A percentile compares a stretch with the other conserved stretches of the same genome.
Evolutionary conservation across 345 rosid species (phyloP).

Genomic region (Camelina neglecta): DNA sequence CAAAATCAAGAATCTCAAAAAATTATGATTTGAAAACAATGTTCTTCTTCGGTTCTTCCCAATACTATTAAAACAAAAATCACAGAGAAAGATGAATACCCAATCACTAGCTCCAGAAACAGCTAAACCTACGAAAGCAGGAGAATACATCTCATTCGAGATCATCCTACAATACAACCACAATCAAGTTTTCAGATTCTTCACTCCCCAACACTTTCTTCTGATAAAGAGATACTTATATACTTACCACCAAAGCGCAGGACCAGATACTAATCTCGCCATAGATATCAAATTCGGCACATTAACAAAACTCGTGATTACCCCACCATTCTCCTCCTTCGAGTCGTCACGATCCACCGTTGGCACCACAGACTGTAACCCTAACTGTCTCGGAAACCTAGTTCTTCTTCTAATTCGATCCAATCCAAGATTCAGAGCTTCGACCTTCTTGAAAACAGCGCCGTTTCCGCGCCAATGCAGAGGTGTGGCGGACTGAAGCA

Average conservation of each 20-base stretch:
- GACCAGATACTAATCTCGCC: slow-evolving; percentile 82
- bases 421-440: slow-evolving; percentile 54
- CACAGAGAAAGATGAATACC: slow-evolving; percentile 49
- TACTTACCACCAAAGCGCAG: slow-evolving; percentile 83
- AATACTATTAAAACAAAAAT: neutral
- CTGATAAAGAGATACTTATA: neutral
- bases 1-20: slow-evolving; percentile 24
- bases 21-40: slow-evolving; percentile 9
- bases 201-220: neutral
- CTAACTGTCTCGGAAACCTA: slow-evolving; percentile 45
- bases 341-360: slow-evolving; percentile 30
- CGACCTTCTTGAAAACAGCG: slow-evolving; percentile 56
- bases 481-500: slow-evolving; percentile 81
- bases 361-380: slow-evolving; percentile 33
- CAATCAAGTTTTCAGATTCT: slow-evolving; percentile 18
- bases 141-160: slow-evolving; percentile 71
- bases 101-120: slow-evolving; percentile 90
- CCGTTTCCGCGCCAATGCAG: slow-evolving; percentile 57
- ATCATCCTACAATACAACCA: slow-evolving; percentile 69
- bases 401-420: slow-evolving; percentile 51
- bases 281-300: slow-evolving; percentile 80
- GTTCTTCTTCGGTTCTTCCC: neutral
- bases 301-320: slow-evolving; percentile 66
- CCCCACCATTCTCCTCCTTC: slow-evolving; percentile 38
- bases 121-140: slow-evolving; percentile 72